Evolutionary conservation across 2,329 filamentous ascomycete genomes (phyloP), one percentile per base, ranked within the genome.

Genomic region (Cordyceps pruinosa): DNA sequence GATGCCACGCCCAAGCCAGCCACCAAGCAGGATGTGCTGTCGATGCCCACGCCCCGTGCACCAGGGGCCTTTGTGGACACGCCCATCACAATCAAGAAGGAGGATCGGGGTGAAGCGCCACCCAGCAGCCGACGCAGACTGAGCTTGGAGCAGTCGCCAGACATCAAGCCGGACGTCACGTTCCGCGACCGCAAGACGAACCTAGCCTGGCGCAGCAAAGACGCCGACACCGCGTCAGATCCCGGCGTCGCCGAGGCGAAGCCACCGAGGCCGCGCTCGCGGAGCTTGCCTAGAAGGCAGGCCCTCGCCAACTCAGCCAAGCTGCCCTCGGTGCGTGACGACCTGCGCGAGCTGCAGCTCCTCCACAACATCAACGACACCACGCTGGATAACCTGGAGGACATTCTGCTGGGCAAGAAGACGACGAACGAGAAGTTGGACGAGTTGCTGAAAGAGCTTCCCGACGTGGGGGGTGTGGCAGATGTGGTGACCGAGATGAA

Each of bases 11-110:
- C 81, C 5, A 73, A 72, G 45, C 68, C 77, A 3, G 17, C 21
- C 3, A 57, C 58, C 15, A 80, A 72, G 61, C 61, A 62, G 41
- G 78, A 83, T 58, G 75, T 75, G 12, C 58, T 77, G 34, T 72
- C 72, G 30, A 76, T 77, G 67, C 77, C 79, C 7, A 84, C 81
- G 3, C 81, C 81, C 2, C 75, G 70, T 51, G 73, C 83, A 4
- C 77, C 73, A 0, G 81, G 81, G 0, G 81, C 81, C 3, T 84
- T 78, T 59, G 74, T 84, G 10, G 80, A 83, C 56, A 83, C 81
- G 2, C 80, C 81, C 1, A 75, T 73, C 8, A 79, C 78, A 5
- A 65, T 72, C 42, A 76, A 72, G 61, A 66, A 70, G 9, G 72
- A 74, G 28, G 49, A 57, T 9, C 37, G 28, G 19, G 35, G 50